phyloP scores from a whole-genome alignment of 2,329 filamentous ascomycete genomes.

The Erysiphe pulchra region DNA sequence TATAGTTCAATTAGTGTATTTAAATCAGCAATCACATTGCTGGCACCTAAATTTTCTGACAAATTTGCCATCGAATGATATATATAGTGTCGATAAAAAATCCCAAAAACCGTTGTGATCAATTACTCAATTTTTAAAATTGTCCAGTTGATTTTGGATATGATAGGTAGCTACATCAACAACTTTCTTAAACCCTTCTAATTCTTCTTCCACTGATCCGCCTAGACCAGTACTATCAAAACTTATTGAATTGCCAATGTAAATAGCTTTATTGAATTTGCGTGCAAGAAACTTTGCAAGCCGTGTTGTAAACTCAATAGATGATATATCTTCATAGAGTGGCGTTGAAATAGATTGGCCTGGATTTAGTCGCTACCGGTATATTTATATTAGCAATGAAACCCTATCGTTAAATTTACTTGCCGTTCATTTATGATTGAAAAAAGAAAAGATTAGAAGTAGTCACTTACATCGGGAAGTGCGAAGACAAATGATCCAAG shows the following conservation, averaged over 20 bases:
- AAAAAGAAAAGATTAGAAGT: neutral
- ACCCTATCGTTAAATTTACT: neutral
- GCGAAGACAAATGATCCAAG: slow-evolving; percentile 88
- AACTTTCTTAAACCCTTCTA: slow-evolving; percentile 59
- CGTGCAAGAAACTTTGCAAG: slow-evolving; percentile 64
- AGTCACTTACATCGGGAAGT: slow-evolving; percentile 49
- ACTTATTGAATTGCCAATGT: slow-evolving; percentile 71
- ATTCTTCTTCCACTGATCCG: slow-evolving; percentile 73
- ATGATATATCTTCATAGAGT: slow-evolving; percentile 49
- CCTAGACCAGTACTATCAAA: slow-evolving; percentile 49
- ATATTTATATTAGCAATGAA: neutral
- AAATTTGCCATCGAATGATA: no score
- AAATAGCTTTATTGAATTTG: slow-evolving; percentile 48
- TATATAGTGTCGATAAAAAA: no score
- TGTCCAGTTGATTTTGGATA: slow-evolving; percentile 13
- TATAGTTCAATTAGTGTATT: no score
- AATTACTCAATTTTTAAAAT: no score
- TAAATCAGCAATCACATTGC: no score
- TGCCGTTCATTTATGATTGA: neutral
- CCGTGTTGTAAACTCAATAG: slow-evolving; percentile 65
- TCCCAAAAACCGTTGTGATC: no score
- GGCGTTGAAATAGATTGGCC: slow-evolving; percentile 49
- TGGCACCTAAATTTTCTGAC: no score
- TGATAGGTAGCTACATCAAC: slow-evolving; percentile 40
- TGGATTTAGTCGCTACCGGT: slow-evolving; percentile 14